A percentile compares a stretch with the other conserved stretches of the same genome.
phyloP scores from a whole-genome alignment of 2,329 filamentous ascomycete genomes.

The Aspergillus niger region DNA sequence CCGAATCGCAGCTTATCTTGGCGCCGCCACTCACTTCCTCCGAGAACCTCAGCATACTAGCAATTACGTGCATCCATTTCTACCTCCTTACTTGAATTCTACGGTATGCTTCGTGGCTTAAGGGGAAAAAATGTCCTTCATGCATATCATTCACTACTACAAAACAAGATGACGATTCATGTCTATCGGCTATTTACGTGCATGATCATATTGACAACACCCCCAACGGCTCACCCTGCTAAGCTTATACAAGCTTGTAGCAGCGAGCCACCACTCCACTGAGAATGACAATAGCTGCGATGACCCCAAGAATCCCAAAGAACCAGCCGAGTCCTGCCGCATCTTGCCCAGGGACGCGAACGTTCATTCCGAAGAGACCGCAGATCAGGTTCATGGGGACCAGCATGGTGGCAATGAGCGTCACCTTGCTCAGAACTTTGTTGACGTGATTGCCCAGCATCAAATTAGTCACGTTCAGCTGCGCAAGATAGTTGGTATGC shows the following conservation, averaged over 20 bases:
- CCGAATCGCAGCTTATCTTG: neutral
- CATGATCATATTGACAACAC: neutral
- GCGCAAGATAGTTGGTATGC: constrained; percentile 94
- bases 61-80: neutral
- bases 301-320: constrained; percentile 52
- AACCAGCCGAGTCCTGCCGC: constrained; percentile 47
- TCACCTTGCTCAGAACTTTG: constrained; percentile 90
- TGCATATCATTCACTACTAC: neutral
- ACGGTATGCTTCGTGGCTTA: too few relatives aligned
- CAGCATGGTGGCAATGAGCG: constrained; percentile 89
- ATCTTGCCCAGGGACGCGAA: constrained; percentile 47
- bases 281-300: constrained; percentile 44
- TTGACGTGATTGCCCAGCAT: constrained; percentile 86
- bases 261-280: constrained; percentile 44
- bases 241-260: constrained; percentile 42
- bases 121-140: too few relatives aligned
- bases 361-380: constrained; percentile 57
- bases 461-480: constrained; percentile 89
- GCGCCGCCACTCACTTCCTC: neutral
- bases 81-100: too few relatives aligned
- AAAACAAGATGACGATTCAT: neutral
- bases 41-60: neutral
- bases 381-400: constrained; percentile 93
- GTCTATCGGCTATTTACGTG: neutral
- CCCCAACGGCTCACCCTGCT: neutral